phyloP scores from a whole-genome alignment of 139 green algal genomes.

The Zygnema circumcarinatum region DNA sequence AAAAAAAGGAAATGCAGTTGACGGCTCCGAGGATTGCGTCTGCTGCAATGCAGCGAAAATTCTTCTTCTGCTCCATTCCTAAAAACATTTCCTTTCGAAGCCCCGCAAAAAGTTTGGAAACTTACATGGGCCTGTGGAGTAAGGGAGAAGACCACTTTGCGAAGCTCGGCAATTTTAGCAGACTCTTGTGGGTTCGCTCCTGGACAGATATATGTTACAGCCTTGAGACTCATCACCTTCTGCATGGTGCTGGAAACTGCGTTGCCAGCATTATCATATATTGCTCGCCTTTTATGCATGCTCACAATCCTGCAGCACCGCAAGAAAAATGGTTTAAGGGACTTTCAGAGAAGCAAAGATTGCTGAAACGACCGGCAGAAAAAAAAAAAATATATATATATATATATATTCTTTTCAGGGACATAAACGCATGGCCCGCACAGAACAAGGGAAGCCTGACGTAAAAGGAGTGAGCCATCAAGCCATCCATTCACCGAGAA shows the following conservation, averaged over 20 bases:
- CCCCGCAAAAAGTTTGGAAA: neutral
- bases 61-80: neutral
- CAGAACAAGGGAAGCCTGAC: no score
- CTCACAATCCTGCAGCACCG: neutral
- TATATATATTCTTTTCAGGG: no score
- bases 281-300: neutral
- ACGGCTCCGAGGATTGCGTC: neutral
- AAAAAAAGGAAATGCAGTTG: neutral
- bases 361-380: no score
- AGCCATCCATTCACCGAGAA: no score
- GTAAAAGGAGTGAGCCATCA: no score
- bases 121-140: neutral
- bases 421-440: no score
- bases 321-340: neutral
- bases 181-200: neutral
- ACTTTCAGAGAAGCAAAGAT: no score
- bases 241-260: neutral
- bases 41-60: neutral
- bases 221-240: neutral
- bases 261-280: neutral
- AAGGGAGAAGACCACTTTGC: neutral
- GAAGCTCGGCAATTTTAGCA: neutral
- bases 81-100: neutral
- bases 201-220: neutral
- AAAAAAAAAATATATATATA: no score